phyloP scores from a whole-genome alignment of 2,329 filamentous ascomycete genomes.

The Claviceps arundinis region DNA sequence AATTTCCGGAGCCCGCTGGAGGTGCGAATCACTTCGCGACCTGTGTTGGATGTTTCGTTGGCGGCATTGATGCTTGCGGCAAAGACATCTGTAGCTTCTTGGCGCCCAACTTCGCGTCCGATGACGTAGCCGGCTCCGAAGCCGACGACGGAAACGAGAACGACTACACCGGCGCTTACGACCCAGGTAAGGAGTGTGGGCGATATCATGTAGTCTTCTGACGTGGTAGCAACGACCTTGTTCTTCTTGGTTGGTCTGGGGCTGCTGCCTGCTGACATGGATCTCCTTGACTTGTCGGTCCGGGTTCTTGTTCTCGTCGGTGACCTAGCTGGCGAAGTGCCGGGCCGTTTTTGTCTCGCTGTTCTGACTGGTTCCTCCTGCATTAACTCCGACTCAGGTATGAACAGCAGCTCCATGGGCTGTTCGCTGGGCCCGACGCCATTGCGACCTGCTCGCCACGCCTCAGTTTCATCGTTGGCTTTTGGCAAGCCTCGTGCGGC shows the following conservation, averaged over 20 bases:
- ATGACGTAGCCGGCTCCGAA: constrained; percentile 58
- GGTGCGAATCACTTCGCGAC: constrained; percentile 39
- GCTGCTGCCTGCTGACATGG: constrained; percentile 25
- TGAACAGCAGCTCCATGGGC: constrained; percentile 44
- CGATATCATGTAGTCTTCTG: constrained; percentile 33
- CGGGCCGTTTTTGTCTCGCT: constrained; percentile 13
- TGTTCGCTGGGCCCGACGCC: constrained; percentile 34
- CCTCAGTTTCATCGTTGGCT: constrained; percentile 32
- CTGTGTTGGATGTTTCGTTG: constrained; percentile 35
- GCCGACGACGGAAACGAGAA: constrained; percentile 53
- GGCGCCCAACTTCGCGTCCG: constrained; percentile 50
- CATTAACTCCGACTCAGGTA: constrained; percentile 48
- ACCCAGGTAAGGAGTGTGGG: constrained; percentile 52
- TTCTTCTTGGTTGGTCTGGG: constrained; percentile 46
- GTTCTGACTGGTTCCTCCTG: constrained; percentile 16
- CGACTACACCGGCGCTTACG: constrained; percentile 52
- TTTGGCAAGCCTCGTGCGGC: constrained; percentile 76
- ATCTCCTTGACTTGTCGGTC: constrained; percentile 37
- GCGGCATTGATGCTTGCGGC: constrained; percentile 27
- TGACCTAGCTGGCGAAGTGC: constrained; percentile 17
- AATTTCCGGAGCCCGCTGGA: constrained; percentile 39
- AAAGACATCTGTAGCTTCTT: constrained; percentile 44
- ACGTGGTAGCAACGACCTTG: constrained; percentile 29
- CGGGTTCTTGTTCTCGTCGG: constrained; percentile 12
- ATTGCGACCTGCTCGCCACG: constrained; percentile 18